Base-by-base conservation (phyloP, 2,329 filamentous ascomycete genomes). In the Fusarium sp. region DNA sequence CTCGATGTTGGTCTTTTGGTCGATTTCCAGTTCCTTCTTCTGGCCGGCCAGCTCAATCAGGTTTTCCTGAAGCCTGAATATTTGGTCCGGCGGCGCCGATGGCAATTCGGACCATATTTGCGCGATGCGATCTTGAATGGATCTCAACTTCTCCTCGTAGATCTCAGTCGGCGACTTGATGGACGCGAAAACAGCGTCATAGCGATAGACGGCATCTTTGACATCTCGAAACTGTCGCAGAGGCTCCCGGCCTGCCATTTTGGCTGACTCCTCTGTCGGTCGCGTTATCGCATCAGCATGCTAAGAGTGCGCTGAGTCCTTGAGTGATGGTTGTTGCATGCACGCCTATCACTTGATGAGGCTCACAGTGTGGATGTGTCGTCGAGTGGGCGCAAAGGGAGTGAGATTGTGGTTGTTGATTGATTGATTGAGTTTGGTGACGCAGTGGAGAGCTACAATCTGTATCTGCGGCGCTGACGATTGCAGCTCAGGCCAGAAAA, bases 21-120 rank as follows among this genome's bases (percentile, higher is more conserved):
- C 16, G 3, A 62, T 42, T 33, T 73, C 61, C 47, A 73, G 14
- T 15, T 73, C 61, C 28, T 47, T 73, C 35, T 63, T 38, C 24
- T 54, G 50, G 3, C 61, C 70, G 7, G 31, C 48, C 41, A 64
- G n/a, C 35, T 56, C 28, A 24, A 59, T 45, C 14, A 71, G 24
- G 15, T 26, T 30, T 7, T 71, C 50, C 18, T 67, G 54, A 31
- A 36, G 39, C 12, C 39, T 38, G 6, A 41, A 15, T 3, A 15
- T 30, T 30, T 47, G 20, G 6, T 38, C 47, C 15, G 45, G 31
- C 13, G 11, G 16, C 5, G 61, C 35, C 8, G 24, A 28, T 8
- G 54, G 28, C 22, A 66, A 26, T 22, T 41, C 39, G 9, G 53
- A 31, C 36, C 54, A 61, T 39, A 33, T 33, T 18, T 51, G 38